These are phyloP conservation scores for Penicillium longicatenatum DNA, from an alignment of 495 filamentous ascomycete genomes.

Conservation along the genomic window DNA sequence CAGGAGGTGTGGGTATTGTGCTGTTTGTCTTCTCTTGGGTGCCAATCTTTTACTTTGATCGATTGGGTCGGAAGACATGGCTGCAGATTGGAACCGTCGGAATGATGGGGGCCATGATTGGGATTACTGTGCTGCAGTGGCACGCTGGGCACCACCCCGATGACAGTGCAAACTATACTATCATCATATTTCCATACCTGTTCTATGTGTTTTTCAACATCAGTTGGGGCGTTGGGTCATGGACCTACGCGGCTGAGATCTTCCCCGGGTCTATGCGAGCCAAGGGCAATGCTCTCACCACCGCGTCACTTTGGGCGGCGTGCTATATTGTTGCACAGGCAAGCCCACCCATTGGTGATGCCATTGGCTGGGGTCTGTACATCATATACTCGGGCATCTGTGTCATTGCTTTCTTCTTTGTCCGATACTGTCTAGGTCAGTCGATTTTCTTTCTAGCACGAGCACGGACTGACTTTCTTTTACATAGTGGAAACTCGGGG, in stretches of 20 bases:
- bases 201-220: conserved; percentile 72
- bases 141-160: conserved; percentile 38
- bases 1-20: conserved; percentile 24
- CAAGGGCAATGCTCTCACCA: conserved; percentile 30
- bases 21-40: conserved; percentile 27
- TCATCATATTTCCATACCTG: conserved; percentile 73
- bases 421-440: conserved; percentile 19
- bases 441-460: background rate
- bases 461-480: background rate
- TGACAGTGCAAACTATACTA: conserved; percentile 65
- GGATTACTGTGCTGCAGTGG: conserved; percentile 58
- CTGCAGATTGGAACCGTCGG: conserved; percentile 51
- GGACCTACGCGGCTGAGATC: conserved; percentile 27
- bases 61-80: conserved; percentile 27
- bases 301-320: conserved; percentile 32
- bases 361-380: conserved; percentile 69
- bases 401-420: conserved; percentile 57
- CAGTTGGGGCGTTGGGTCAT: conserved; percentile 27
- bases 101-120: conserved; percentile 71
- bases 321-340: conserved; percentile 64
- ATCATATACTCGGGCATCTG: conserved; percentile 69
- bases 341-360: conserved; percentile 65
- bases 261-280: conserved; percentile 31
- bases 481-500: conserved; percentile 19
- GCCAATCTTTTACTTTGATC: conserved; percentile 25